Percentiles rank a stretch among this genome's conserved stretches.
Conservation (phyloP, 2,329 filamentous ascomycete species). For the Exophiala viscosa region DNA sequence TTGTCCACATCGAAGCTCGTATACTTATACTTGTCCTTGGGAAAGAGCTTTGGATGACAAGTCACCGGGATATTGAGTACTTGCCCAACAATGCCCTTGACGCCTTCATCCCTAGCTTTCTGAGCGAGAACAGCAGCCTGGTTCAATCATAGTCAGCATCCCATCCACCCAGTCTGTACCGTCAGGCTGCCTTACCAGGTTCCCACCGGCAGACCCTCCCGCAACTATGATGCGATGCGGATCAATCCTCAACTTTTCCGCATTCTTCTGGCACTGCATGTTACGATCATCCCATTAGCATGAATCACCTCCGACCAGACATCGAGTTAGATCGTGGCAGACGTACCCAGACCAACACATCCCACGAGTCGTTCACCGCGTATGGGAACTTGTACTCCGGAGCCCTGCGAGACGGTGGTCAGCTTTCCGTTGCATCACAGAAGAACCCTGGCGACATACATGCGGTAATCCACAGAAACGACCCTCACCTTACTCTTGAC, state of each 20-base stretch:
- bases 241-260: not conserved
- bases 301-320: not conserved
- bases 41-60: not conserved
- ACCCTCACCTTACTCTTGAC: not conserved
- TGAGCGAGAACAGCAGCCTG: not conserved
- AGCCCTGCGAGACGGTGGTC: conserved; percentile 7
- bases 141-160: not conserved
- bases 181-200: not conserved
- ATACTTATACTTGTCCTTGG: not conserved
- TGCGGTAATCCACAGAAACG: conserved; percentile 4
- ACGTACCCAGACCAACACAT: conserved; percentile 11
- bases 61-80: not conserved
- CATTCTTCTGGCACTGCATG: not conserved
- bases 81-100: not conserved
- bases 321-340: not conserved
- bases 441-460: not conserved
- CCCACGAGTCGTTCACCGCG: conserved; percentile 28
- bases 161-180: not conserved
- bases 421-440: too few relatives aligned
- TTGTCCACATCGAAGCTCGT: not conserved
- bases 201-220: not conserved
- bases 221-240: not conserved
- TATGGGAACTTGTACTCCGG: conserved; percentile 29
- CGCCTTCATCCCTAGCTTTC: not conserved
- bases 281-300: not conserved